Conservation (phyloP, 228 moss, liverwort and hornwort genomes). For the Sphagnum magellanicum region DNA sequence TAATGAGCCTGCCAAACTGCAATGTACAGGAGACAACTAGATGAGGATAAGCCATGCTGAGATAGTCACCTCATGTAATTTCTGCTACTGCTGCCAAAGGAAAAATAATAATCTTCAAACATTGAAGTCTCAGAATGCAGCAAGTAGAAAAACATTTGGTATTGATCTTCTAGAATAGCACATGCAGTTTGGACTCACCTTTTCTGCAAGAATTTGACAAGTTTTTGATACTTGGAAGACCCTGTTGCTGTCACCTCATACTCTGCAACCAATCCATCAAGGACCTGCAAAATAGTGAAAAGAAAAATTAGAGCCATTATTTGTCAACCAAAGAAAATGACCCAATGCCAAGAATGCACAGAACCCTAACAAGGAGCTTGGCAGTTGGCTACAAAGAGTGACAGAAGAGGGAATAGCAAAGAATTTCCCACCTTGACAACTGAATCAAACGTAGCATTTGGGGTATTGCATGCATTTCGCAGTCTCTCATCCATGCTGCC, state of each 20-base stretch:
- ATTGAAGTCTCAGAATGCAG: too few relatives aligned
- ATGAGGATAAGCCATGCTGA: not conserved
- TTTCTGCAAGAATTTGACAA: conserved; percentile 73
- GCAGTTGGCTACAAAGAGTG: too few relatives aligned
- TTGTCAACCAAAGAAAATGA: not conserved
- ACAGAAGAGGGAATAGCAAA: not conserved
- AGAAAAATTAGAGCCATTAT: not conserved
- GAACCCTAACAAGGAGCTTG: too few relatives aligned
- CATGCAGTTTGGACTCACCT: conserved; percentile 25
- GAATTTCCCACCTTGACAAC: conserved; percentile 50
- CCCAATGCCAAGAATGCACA: too few relatives aligned
- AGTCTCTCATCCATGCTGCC: conserved; percentile 89
- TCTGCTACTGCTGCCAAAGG: too few relatives aligned
- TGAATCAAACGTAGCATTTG: conserved; percentile 67
- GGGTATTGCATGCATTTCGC: conserved; percentile 67
- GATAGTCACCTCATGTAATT: not conserved
- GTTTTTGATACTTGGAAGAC: conserved; percentile 80
- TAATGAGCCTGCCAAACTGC: conserved; percentile 77
- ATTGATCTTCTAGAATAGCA: not conserved
- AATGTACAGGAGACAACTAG: conserved; percentile 10
- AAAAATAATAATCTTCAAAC: too few relatives aligned
- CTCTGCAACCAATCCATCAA: conserved; percentile 58
- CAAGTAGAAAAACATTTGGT: not conserved
- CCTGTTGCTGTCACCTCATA: conserved; percentile 69
- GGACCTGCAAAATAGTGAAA: conserved; percentile 25